Evolutionary conservation across 169 alveolate species (phyloP), one percentile per base, ranked within the genome.

Genomic region (Ichthyophthirius multifiliis): DNA sequence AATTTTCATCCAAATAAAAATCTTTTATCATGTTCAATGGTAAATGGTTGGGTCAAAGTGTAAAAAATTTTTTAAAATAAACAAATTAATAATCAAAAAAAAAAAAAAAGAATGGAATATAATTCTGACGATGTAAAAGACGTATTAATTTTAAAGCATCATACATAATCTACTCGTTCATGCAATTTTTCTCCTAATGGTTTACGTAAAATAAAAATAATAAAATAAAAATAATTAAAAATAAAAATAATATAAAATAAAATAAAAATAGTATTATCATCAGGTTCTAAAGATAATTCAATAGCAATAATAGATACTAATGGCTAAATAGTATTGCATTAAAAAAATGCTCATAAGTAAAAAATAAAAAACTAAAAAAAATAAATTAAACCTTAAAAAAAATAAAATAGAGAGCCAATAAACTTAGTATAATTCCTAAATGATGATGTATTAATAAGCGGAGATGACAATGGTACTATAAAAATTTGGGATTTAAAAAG

Each of bases 401-500:
- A 46, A 80, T 43, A 32, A 39, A 7, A 12, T 62, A 78, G 85
- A 34, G 73, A 79, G 44, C 43, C 86, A 16, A 47, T 81, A 1
- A 71, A 81, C 73, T 23, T 45, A 4, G 75, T 27, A 3, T 47
- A 73, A 18, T 46, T 43, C 35, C 30, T 81, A 5, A 62, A 76
- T 44, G 84, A 85, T 55, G 74, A 45, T 10, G 67, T 86, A 55
- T 31, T 90, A 5, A 86, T 85, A 5, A 74, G 88, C 18, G 94
- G 94, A 37, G 94, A 90, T 84, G 94, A 90, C 45, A 83, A 82
- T 63, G 94, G 94, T 12, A 12, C 64, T 12, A 81, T 90, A 16
- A 86, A 82, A 74, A 83, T 90, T 18, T 90, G 94, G 94, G 94
- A 90, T 55, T 65, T 90, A 67, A 79, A 91, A 63, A 20, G 55